phyloP scores from a whole-genome alignment of 2,329 filamentous ascomycete species.

The Sporothrix luriei region DNA sequence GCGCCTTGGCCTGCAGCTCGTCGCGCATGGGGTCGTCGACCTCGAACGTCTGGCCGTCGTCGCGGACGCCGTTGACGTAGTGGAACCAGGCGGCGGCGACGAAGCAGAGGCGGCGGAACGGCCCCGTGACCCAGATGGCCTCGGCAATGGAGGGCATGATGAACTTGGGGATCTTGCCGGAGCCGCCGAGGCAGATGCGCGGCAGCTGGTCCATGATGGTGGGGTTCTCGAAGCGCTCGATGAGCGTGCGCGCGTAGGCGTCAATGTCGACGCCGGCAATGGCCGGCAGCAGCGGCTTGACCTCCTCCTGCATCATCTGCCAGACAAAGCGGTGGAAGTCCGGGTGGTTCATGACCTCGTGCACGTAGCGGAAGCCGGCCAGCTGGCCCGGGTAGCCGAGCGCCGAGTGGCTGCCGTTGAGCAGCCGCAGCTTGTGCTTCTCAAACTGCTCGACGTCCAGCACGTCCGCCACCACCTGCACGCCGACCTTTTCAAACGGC shows the following conservation, averaged over 20 bases:
- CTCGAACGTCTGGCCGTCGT: constrained; percentile 48
- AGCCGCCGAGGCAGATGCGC: constrained; percentile 55
- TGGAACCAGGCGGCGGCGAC: constrained; percentile 55
- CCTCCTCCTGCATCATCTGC: constrained; percentile 60
- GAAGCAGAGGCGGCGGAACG: constrained; percentile 54
- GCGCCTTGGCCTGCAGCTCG: constrained; percentile 51
- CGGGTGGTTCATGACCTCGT: constrained; percentile 56
- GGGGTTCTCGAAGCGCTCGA: constrained; percentile 59
- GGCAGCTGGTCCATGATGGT: constrained; percentile 59
- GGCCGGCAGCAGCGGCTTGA: constrained; percentile 55
- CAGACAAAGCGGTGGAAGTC: constrained; percentile 52
- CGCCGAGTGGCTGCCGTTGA: constrained; percentile 57
- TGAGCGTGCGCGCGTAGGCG: constrained; percentile 55
- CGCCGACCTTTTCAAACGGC: constrained; percentile 55
- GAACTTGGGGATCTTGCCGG: constrained; percentile 58
- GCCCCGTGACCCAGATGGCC: constrained; percentile 50
- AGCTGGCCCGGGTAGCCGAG: constrained; percentile 56
- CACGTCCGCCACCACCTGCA: constrained; percentile 56
- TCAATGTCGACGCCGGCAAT: constrained; percentile 56
- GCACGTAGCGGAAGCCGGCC: constrained; percentile 57
- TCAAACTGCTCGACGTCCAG: constrained; percentile 58
- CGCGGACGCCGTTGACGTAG: constrained; percentile 55
- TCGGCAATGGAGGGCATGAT: constrained; percentile 54
- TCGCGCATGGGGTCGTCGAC: constrained; percentile 55
- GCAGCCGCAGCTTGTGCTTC: constrained; percentile 59